Evolutionary conservation across 1,284 basidiomycete genomes (phyloP).

Genomic region (Coriolopsis trogii): DNA sequence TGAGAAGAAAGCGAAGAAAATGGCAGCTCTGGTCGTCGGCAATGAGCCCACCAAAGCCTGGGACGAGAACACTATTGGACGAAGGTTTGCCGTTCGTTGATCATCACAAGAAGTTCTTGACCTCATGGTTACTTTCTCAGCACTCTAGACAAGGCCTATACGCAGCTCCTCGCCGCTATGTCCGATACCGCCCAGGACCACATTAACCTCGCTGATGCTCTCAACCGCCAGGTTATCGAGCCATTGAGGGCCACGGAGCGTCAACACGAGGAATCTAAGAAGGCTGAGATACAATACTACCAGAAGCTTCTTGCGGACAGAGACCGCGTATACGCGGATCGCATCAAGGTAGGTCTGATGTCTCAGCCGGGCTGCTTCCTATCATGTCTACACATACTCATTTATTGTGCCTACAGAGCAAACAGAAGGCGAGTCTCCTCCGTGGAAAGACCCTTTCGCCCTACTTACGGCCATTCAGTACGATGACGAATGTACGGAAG

Average conservation of each 20-base stretch:
- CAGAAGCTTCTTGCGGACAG: conserved; percentile 72
- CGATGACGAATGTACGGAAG: conserved; percentile 73
- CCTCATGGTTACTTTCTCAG: conserved; percentile 38
- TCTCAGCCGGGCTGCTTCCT: too few relatives aligned
- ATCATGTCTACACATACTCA: conserved; percentile 2
- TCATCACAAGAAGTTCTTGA: not conserved
- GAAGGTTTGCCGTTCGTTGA: conserved; percentile 48
- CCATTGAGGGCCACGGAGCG: conserved; percentile 62
- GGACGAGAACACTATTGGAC: conserved; percentile 52
- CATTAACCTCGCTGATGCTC: conserved; percentile 60
- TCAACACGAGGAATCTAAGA: conserved; percentile 66
- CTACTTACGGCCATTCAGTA: conserved; percentile 50
- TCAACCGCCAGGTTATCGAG: conserved; percentile 64
- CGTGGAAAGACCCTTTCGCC: conserved; percentile 1
- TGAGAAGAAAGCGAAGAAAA: conserved; percentile 69
- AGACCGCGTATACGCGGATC: conserved; percentile 68
- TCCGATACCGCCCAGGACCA: conserved; percentile 69
- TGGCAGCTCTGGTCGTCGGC: conserved; percentile 59
- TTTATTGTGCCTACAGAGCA: conserved; percentile 47
- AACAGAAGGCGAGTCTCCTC: conserved; percentile 61
- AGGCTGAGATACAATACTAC: conserved; percentile 74
- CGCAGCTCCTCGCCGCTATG: conserved; percentile 65
- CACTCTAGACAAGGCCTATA: conserved; percentile 68
- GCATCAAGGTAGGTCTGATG: conserved; percentile 56
- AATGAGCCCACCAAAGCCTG: conserved; percentile 67